Conservation (phyloP, 768 basidiomycete genomes). For the Cystobasidium ongulense region DNA sequence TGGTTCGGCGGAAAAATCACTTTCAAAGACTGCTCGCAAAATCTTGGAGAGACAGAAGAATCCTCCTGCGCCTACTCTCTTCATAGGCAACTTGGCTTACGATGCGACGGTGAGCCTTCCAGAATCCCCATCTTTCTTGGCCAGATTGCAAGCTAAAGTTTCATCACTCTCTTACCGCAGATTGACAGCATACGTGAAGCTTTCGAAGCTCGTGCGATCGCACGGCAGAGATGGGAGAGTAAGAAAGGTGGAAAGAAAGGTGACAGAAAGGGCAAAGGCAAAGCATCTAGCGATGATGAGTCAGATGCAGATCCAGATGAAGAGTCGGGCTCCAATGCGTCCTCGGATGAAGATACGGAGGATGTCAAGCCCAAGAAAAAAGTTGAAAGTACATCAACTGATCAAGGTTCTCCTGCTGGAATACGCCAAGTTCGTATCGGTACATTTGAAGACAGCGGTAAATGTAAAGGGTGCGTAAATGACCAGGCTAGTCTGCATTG, state of each 20-base stretch:
- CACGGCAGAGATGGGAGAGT: constrained; percentile 40
- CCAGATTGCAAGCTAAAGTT: background rate
- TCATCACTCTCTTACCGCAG: background rate
- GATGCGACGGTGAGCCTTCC: constrained; percentile 57
- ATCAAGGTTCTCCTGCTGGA: constrained; percentile 43
- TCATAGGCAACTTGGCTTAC: constrained; percentile 87
- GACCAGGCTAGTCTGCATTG: background rate
- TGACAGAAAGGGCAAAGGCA: constrained; percentile 33
- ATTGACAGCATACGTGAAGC: constrained; percentile 64
- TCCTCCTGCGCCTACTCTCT: constrained; percentile 72
- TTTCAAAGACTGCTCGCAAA: constrained; percentile 50
- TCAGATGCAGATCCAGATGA: background rate
- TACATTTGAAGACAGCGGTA: constrained; percentile 89
- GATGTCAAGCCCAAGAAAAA: constrained; percentile 39
- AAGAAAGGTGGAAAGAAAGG: constrained; percentile 35
- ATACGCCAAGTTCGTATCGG: constrained; percentile 76
- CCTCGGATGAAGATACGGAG: constrained; percentile 33
- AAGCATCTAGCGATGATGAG: constrained; percentile 19
- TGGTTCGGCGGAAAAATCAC: constrained; percentile 23
- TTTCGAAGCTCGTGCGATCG: constrained; percentile 59
- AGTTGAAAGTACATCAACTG: constrained; percentile 26
- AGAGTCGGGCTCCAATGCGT: background rate
- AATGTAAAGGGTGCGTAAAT: constrained; percentile 78
- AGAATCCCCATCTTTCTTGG: background rate
- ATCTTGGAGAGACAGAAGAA: constrained; percentile 72